Base-by-base conservation (phyloP, 2,329 filamentous ascomycete species). In the Mycosphaerella sp. region DNA sequence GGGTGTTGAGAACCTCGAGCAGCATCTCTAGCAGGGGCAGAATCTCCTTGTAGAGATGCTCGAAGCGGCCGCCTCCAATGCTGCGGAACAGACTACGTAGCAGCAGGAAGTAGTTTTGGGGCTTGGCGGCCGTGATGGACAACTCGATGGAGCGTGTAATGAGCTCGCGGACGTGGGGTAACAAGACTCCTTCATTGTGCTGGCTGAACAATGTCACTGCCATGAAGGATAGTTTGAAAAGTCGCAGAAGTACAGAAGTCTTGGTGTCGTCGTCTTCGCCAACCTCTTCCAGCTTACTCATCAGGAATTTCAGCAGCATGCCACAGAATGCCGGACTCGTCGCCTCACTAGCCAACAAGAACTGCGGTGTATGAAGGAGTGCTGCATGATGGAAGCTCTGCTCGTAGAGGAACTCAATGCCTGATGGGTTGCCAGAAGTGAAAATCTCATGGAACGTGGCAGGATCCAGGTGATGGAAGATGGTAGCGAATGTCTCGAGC, bases 181-280 rank as follows among this genome's bases (percentile, higher is more conserved):
- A 78, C 11, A 99, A 78, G 2, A 99, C 90, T 68, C 93, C 87
- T 72, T 99, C 93, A 64, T 99, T 99, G 67, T 96, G 91, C 7
- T 82, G 80, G 0, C 90, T 90, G 70, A 98, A 99, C 1, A 99
- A 78, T 0, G 93, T 98, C 39, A 99, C 93, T 0, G 95, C 95
- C 93, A 99, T 98, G 71, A 98, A 98, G 0, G 92, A 95, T 48
- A 99, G 74, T 73, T 99, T 99, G 76, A 97, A 99, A 48, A 99
- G 82, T 52, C 95, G 82, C 48, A 99, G 75, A 34, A 99, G 75
- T 45, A 98, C 95, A 5, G 90, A 92, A 0, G 93, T 92, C 71
- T 92, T 95, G 67, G 89, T 90, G 50, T 93, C 85, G 70, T 98
- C 90, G 6, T 87, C 84, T 0, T 89, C 93, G 21, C 93, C 93